phyloP scores from a whole-genome alignment of 176 grass and related monocot species.

The Melocanna baccifera region DNA sequence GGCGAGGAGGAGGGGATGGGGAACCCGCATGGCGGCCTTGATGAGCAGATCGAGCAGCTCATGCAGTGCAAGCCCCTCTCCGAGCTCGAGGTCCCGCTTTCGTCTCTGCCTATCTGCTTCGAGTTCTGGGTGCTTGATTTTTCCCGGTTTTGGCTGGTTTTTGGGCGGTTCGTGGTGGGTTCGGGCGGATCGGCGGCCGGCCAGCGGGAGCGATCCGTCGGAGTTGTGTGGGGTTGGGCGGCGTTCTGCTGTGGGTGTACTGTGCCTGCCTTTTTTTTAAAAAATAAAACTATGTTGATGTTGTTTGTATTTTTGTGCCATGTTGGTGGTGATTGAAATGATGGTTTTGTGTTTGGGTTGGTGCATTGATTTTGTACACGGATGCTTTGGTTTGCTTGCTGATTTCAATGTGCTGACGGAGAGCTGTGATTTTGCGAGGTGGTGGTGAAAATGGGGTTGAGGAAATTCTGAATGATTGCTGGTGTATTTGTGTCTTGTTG shows the following conservation, averaged over 20 bases:
- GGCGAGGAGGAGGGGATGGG: slow-evolving; percentile 28
- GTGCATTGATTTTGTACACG: not conserved
- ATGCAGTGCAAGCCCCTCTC: slow-evolving; percentile 65
- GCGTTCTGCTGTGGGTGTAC: not conserved
- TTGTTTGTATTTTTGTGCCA: not conserved
- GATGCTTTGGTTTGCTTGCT: not conserved
- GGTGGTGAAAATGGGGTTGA: not conserved
- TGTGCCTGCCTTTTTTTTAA: not conserved
- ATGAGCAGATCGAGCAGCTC: slow-evolving; percentile 68
- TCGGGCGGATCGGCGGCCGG: not conserved
- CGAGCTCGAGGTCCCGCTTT: slow-evolving; percentile 50
- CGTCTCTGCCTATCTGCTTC: not conserved
- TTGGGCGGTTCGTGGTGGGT: not conserved
- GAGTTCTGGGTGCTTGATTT: not conserved
- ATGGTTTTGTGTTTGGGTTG: not conserved
- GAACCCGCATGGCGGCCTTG: slow-evolving; percentile 46
- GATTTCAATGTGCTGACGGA: not conserved
- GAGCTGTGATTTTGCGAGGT: not conserved
- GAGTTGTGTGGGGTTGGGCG: not conserved
- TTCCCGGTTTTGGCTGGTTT: too few species aligned
- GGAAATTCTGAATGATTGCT: not conserved
- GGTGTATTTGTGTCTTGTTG: not conserved
- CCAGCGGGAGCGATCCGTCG: not conserved
- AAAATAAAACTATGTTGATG: not conserved
- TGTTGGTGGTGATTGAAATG: not conserved